Evolutionary conservation across 352 stramenopile genomes (phyloP), one percentile per base, ranked within the genome.

Genomic region (Elongisporangium anandrum): DNA sequence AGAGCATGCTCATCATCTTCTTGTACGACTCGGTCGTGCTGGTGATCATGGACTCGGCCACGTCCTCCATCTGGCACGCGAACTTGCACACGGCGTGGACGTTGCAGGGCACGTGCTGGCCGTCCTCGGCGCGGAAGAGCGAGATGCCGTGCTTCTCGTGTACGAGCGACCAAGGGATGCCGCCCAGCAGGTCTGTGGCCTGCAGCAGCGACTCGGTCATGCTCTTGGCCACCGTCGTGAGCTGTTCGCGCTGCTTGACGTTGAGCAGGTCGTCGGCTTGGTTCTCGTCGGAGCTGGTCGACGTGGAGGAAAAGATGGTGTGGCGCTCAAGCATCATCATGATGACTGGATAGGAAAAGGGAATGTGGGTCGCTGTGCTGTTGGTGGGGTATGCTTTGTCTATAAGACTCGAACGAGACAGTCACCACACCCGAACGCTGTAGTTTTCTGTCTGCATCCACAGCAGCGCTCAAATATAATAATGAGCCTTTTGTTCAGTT

Each of bases 31-130:
- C 66, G n/a, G 83, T 93, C 8, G 81, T 84, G 29, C 61, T 84
- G 20, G 84, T 92, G 65, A 95, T 90, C 63, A 95, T 82, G 15
- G 80, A 91, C 59, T 87, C 74, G 54, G 85, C 81, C 13, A 95
- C 81, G 65, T 95, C 81, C 59, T 92, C 75, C 61, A 95, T 93
- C 24, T 88, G 68, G 50, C 79, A 83, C 15, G 71, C 75, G 63
- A 95, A 87, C 68, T 90, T 91, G 68, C 79, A 90, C 24, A 90
- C 82, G 1, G 86, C 81, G 65, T 95, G 86, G n/a, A 95, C 83
- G 53, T 95, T 95, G 70, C 84, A 93, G 6, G 83, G 84, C 41
- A 85, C 72, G 24, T 85, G 81, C 50, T 70, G 76, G 26, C 55
- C 61, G 10, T 77, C 59, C 19, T 93, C 81, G 13, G 84, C 80